These are phyloP conservation scores for Penicillium sp. DNA, from an alignment of 2,329 filamentous ascomycete genomes.

Conservation along the genomic window DNA sequence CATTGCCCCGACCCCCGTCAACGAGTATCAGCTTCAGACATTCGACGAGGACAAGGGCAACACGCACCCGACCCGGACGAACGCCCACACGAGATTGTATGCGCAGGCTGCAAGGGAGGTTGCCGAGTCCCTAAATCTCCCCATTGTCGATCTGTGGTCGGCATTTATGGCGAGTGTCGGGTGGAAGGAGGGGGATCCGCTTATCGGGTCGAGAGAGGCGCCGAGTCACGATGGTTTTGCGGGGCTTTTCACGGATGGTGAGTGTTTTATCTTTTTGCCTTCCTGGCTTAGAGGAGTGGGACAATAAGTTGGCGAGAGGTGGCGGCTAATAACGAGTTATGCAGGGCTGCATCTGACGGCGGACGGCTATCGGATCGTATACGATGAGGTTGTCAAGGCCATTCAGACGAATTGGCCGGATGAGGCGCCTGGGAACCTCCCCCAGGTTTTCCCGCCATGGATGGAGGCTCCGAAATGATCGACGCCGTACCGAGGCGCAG, in stretches of 20 bases:
- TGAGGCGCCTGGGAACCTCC: conserved; percentile 56
- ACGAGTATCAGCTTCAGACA: conserved; percentile 69
- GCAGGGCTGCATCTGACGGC: conserved; percentile 61
- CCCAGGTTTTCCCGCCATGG: conserved; percentile 61
- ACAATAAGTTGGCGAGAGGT: too few species aligned
- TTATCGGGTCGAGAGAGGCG: conserved; percentile 63
- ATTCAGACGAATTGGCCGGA: conserved; percentile 61
- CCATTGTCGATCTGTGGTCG: conserved; percentile 79
- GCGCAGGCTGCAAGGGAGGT: conserved; percentile 69
- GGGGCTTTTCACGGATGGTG: conserved; percentile 62
- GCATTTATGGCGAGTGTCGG: conserved; percentile 71
- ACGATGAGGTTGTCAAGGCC: conserved; percentile 56
- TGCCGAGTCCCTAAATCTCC: conserved; percentile 59
- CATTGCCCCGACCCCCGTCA: conserved; percentile 76
- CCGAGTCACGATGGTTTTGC: conserved; percentile 61
- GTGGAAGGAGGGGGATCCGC: conserved; percentile 55
- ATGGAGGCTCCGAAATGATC: conserved; percentile 45
- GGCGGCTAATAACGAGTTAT: background rate
- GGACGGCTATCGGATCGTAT: conserved; percentile 61
- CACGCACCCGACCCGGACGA: conserved; percentile 61
- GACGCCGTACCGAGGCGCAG: background rate
- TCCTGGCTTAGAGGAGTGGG: background rate
- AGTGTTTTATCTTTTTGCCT: conserved; percentile 26
- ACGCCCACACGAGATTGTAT: conserved; percentile 65
- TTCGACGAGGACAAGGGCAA: conserved; percentile 57